Base-by-base conservation (phyloP, 768 basidiomycete genomes). In the Rhizopogon vinicolor region DNA sequence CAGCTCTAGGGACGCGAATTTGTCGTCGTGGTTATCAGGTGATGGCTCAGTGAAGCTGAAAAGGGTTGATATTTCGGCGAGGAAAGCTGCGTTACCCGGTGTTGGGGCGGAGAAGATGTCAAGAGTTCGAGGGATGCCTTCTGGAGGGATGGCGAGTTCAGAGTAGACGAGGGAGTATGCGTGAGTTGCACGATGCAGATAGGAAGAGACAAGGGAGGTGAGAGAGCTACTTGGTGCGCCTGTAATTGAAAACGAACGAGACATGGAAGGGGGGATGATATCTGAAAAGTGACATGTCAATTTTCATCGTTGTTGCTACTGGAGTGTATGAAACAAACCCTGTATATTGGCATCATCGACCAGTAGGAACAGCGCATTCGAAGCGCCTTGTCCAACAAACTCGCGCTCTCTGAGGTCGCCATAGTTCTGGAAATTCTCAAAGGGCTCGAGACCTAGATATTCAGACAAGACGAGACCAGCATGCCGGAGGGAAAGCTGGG, bases 391-490 rank as follows among this genome's bases (percentile, higher is more conserved):
- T 44, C 81, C 87, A 18, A 90, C 81, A 60, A 91, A 84, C 3
- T 68, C 41, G 43, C 77, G 72, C 46, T 80, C 76, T 39, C 60
- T 64, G 1, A 69, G 9, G 19, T 62, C 58, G 35, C 72, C 72
- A 51, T 71, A 65, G 56, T 74, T 73, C 51, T 60, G 69, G 29
- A 83, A 66, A 25, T 74, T 70, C 63, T 87, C 85, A 60, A 85
- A 84, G 18, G 70, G 70, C 61, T 90, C 89, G 5, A 90, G 77
- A n/a, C 85, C 83, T 10, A 91, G 78, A 66, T 91, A 87, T 52
- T 79, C 81, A 18, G 87, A 80, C 33, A 91, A 73, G 6, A 76
- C 81, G 37, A 81, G 76, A 61, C 78, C 83, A 42, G 85, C 85
- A 49, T 82, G 79, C 41, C 78, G 74, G 28, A 77, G 73, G 18